phyloP scores from a whole-genome alignment of 129 eudicot genomes.

The Daucus carota region DNA sequence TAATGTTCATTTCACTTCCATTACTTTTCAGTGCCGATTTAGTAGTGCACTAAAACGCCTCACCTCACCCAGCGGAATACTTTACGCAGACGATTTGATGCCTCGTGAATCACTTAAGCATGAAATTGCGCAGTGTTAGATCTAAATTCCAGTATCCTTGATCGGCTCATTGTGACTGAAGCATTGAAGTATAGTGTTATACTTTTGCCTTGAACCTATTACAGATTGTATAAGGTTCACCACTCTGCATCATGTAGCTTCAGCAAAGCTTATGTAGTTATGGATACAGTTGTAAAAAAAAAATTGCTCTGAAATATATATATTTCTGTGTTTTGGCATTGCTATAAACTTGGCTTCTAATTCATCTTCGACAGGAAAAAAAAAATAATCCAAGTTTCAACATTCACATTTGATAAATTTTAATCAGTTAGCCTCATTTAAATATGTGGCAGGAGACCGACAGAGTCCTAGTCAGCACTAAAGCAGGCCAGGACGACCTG shows the following conservation, averaged over 20 bases:
- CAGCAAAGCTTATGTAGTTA: neutral
- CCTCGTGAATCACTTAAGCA: constrained; percentile 40
- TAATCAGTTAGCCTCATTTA: no score
- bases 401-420: no score
- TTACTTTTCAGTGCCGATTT: constrained; percentile 53
- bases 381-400: no score
- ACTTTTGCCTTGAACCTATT: neutral
- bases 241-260: neutral
- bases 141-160: neutral
- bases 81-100: constrained; percentile 48
- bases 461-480: no score
- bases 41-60: constrained; percentile 58
- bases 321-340: neutral
- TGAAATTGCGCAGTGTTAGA: constrained; percentile 31
- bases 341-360: no score
- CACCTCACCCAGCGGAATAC: constrained; percentile 49
- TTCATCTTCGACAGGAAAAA: no score
- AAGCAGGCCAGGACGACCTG: no score
- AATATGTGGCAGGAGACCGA: no score
- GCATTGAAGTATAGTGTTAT: neutral
- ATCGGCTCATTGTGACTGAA: neutral
- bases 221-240: neutral
- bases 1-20: neutral
- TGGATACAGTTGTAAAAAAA: neutral
- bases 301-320: neutral